Evolutionary conservation across 1,284 basidiomycete species (phyloP), one percentile per base, ranked within the genome.

Genomic region (Somion occarium): DNA sequence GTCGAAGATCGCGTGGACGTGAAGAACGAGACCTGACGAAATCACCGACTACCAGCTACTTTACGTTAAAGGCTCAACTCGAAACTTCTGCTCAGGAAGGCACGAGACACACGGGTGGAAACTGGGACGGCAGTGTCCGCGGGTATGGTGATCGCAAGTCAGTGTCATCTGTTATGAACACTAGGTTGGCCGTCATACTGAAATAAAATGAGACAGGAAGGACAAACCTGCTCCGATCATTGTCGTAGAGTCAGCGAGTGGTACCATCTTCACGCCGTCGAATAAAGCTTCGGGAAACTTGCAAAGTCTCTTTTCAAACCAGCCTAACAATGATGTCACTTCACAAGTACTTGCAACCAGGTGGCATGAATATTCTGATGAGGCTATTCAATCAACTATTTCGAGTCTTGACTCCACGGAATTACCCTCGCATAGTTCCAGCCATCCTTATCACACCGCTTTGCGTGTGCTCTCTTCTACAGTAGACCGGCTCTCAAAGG

Each of bases 351-450:
- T 89, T 18, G 69, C 72, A 2, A 83, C 79, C 3, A 76, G 73
- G 60, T 89, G 85, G 85, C 84, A 88, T 60, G 77, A 82, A 42
- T 82, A 80, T 58, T 80, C 83, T 1, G 86, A 90, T 64, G 78
- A 85, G 46, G 82, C 76, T 1, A 84, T 91, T 41, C 78, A 84
- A 55, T 68, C 73, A 5, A 74, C 78, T 1, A 76, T 91, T 18
- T 75, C 83, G 0, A 66, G 65, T 18, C 64, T 83, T 25, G 61
- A 68, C 47, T 53, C 61, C 5, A 59, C 70, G 3, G 69, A 75
- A 25, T 73, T 79, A 0, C 74, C 76, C 1, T 70, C 74, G 3
- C 72, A 79, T 41, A 61, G 65, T 2, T 62, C 75, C 3, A 63
- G 57, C n/a, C 75, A 85, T 58, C 82, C 85, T 0, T 87, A 87